These are phyloP conservation scores for Boletus reticulatus DNA, from an alignment of 768 basidiomycete species.

Conservation along the genomic window DNA sequence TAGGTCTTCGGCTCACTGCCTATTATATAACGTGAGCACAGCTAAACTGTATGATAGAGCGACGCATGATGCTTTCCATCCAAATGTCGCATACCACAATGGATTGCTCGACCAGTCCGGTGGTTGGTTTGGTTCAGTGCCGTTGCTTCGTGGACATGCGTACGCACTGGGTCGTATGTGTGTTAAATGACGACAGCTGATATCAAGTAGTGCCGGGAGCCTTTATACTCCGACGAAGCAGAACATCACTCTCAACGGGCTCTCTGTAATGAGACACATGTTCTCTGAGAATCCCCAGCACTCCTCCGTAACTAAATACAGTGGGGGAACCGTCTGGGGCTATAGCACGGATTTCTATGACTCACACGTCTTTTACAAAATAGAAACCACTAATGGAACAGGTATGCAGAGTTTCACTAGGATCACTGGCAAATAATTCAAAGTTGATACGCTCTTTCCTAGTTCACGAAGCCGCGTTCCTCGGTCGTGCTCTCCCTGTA, in stretches of 20 bases:
- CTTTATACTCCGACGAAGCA: not conserved
- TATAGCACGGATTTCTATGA: constrained; percentile 10
- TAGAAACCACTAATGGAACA: constrained; percentile 6
- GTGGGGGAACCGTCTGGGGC: constrained; percentile 8
- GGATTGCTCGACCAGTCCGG: constrained; percentile 9
- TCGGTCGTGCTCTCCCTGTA: too few species aligned
- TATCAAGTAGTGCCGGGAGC: not conserved
- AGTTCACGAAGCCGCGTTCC: too few species aligned
- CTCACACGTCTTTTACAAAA: constrained; percentile 13
- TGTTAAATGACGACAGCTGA: not conserved
- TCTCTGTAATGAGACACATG: constrained; percentile 8
- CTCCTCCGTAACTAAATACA: not conserved
- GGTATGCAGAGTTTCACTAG: not conserved
- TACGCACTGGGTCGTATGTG: not conserved
- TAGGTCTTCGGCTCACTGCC: not conserved
- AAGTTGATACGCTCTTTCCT: too few species aligned
- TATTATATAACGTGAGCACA: too few species aligned
- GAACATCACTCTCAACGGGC: constrained; percentile 2
- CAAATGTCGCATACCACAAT: constrained; percentile 12
- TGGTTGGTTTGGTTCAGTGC: constrained; percentile 12
- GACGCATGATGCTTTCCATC: constrained; percentile 10
- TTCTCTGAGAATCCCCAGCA: too few species aligned
- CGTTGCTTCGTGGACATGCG: constrained; percentile 11
- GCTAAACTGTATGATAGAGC: not conserved
- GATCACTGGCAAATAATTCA: not conserved